phyloP scores from a whole-genome alignment of 2,329 filamentous ascomycete genomes.

The Fusarium oligoseptatum region DNA sequence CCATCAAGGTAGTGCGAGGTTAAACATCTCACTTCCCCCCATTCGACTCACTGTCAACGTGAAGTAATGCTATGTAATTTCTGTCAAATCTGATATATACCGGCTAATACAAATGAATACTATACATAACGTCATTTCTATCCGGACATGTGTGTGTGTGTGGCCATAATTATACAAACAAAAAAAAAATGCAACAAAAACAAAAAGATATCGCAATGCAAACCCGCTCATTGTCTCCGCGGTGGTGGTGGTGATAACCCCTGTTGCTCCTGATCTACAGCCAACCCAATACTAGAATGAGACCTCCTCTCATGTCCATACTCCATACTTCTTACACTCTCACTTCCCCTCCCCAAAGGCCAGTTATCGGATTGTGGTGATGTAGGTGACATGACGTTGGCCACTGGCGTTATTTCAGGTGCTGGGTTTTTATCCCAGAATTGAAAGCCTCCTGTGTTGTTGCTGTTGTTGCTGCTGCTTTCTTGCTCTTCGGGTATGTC shows the following conservation, averaged over 20 bases:
- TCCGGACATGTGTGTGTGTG: not conserved
- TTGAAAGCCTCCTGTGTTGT: constrained; percentile 18
- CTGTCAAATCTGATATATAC: not conserved
- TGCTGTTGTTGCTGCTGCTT: not conserved
- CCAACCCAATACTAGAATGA: constrained; percentile 39
- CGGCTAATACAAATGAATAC: not conserved
- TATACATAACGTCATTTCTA: constrained; percentile 6
- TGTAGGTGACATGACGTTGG: constrained; percentile 12
- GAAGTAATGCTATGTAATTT: not conserved
- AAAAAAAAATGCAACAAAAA: not conserved
- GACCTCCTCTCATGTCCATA: constrained; percentile 18
- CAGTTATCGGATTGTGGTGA: constrained; percentile 32
- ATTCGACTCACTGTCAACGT: not conserved
- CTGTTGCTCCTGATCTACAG: constrained; percentile 41
- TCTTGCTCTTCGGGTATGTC: constrained; percentile 40
- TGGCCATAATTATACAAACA: constrained; percentile 28
- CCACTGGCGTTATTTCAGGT: not conserved
- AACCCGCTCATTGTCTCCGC: constrained; percentile 26
- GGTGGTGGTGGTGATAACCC: constrained; percentile 44
- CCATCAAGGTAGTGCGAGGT: not conserved
- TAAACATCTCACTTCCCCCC: not conserved
- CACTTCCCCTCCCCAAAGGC: constrained; percentile 29
- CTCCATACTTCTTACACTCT: constrained; percentile 35
- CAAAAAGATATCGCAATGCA: not conserved
- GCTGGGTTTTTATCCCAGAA: constrained; percentile 29